These are phyloP conservation scores for Stellera chamaejasme DNA, from an alignment of 345 rosid genomes.

Conservation along the genomic window DNA sequence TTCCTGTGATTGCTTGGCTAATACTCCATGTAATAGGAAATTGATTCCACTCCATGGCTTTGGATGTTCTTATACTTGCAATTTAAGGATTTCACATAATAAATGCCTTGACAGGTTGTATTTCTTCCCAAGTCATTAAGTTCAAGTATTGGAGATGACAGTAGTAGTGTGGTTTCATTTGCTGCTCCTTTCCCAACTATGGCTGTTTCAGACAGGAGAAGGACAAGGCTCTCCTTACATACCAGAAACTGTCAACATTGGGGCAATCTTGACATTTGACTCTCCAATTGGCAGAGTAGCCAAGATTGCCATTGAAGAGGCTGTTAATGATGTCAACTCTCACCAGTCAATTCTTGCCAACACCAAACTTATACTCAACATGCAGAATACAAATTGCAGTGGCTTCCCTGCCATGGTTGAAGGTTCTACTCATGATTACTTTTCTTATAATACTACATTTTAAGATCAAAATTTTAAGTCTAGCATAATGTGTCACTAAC, in stretches of 20 bases:
- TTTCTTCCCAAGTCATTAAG: no score
- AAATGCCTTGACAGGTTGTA: no score
- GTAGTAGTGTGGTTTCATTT: no score
- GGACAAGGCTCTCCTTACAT: neutral
- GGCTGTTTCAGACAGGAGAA: no score
- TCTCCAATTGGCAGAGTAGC: conserved; percentile 80
- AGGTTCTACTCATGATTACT: conserved; percentile 27
- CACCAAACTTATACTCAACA: conserved; percentile 33
- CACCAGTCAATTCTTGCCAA: conserved; percentile 42
- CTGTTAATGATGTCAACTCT: conserved; percentile 51
- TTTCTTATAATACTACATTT: conserved; percentile 2
- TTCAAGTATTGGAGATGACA: no score
- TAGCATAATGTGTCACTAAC: neutral
- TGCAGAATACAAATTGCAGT: conserved; percentile 47
- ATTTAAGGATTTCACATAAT: no score
- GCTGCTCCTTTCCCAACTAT: no score
- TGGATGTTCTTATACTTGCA: no score
- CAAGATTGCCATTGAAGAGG: conserved; percentile 60
- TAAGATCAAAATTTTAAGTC: neutral
- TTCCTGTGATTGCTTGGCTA: no score
- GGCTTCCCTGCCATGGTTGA: conserved; percentile 61
- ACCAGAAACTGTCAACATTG: conserved; percentile 53
- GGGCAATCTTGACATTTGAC: conserved; percentile 59
- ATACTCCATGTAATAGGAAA: no score
- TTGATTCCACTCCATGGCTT: no score